phyloP scores from a whole-genome alignment of 495 filamentous ascomycete species.

The Astrothelium macrocarpum region DNA sequence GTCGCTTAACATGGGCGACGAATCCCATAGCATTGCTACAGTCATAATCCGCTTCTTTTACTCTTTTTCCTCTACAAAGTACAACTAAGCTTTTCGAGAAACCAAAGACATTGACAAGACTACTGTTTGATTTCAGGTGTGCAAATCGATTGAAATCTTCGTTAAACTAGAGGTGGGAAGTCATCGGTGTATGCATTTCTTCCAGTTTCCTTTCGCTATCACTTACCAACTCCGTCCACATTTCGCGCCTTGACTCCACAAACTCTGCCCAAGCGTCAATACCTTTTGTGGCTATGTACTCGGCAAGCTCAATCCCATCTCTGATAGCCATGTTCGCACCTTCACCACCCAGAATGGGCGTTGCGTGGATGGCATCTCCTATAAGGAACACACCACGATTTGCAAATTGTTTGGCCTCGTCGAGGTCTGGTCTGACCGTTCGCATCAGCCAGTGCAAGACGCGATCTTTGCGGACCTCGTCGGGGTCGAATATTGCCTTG shows the following conservation, averaged over 20 bases:
- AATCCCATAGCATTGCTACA: too few species aligned
- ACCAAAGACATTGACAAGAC: too few species aligned
- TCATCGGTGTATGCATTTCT: neutral
- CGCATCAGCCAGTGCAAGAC: constrained; percentile 40
- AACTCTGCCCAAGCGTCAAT: constrained; percentile 16
- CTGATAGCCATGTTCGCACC: constrained; percentile 35
- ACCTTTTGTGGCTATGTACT: constrained; percentile 22
- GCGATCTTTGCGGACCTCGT: constrained; percentile 26
- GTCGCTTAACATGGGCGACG: too few species aligned
- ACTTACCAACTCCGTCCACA: neutral
- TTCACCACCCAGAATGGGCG: constrained; percentile 35
- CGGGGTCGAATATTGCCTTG: constrained; percentile 27
- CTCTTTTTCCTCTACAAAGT: too few species aligned
- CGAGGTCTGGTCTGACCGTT: constrained; percentile 7
- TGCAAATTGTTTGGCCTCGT: constrained; percentile 22
- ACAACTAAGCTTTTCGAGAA: too few species aligned
- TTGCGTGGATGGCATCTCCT: constrained; percentile 35
- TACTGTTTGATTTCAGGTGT: too few species aligned
- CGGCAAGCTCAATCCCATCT: constrained; percentile 33
- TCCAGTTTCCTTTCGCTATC: neutral
- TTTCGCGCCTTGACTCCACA: neutral
- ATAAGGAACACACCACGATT: constrained; percentile 25
- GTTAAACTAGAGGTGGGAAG: neutral
- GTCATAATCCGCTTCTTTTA: too few species aligned
- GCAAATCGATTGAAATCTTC: too few species aligned